Percentiles rank a stretch among this genome's conserved stretches.
Evolutionary conservation across 495 filamentous ascomycete genomes (phyloP).

Genomic region (Hypoxylon perforatum): DNA sequence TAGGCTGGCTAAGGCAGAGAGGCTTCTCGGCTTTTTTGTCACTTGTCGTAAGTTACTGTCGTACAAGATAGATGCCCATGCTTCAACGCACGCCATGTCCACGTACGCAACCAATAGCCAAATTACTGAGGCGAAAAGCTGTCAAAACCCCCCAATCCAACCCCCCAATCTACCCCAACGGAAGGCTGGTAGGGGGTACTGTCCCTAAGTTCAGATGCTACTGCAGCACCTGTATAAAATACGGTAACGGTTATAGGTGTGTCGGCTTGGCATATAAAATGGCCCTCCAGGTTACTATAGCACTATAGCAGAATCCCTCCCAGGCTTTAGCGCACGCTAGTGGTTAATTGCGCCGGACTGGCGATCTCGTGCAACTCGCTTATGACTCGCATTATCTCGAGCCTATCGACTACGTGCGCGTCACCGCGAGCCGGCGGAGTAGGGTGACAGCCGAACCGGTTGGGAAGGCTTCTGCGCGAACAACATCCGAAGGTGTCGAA

Average conservation of each 20-base stretch:
- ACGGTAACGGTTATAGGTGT: background rate
- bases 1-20: too few species aligned
- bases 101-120: too few species aligned
- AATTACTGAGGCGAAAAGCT: slow-evolving; percentile 4
- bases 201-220: background rate
- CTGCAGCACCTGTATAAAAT: background rate
- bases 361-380: slow-evolving; percentile 19
- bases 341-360: slow-evolving; percentile 9
- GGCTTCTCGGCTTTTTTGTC: slow-evolving; percentile 9
- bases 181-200: background rate
- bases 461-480: slow-evolving; percentile 17
- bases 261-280: background rate
- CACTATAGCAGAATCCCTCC: background rate
- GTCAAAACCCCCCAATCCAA: too few species aligned
- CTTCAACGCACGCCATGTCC: too few species aligned
- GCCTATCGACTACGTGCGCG: slow-evolving; percentile 26
- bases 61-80: background rate
- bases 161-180: background rate
- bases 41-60: too few species aligned
- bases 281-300: background rate
- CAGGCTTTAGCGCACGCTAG: background rate
- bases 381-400: slow-evolving; percentile 28
- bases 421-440: slow-evolving; percentile 9
- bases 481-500: background rate
- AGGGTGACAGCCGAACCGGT: slow-evolving; percentile 14